phyloP scores from a whole-genome alignment of 192 early-diverging fungal genomes.

The Coemansia sp. region DNA sequence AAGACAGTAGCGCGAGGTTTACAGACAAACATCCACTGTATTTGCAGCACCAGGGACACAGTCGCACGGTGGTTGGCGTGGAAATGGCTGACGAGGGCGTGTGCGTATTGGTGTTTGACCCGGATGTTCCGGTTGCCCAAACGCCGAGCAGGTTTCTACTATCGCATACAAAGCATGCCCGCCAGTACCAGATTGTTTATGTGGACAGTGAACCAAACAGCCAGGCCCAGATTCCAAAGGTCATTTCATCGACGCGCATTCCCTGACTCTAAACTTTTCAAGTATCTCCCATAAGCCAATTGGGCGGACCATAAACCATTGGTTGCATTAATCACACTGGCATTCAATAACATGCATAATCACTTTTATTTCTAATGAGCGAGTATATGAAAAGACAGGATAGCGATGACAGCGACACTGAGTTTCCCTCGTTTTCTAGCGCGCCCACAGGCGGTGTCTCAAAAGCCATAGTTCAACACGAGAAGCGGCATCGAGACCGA shows the following conservation, averaged over 20 bases:
- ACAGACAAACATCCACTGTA: conserved; percentile 65
- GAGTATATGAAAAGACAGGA: background rate
- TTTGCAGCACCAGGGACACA: conserved; percentile 72
- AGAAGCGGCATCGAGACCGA: background rate
- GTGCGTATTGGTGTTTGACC: conserved; percentile 66
- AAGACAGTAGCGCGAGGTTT: conserved; percentile 21
- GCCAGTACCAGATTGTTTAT: conserved; percentile 38
- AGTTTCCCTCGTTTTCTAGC: conserved; percentile 29
- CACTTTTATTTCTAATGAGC: background rate
- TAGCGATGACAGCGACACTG: conserved; percentile 30
- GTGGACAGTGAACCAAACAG: conserved; percentile 8
- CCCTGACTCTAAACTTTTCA: background rate
- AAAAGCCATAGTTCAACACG: background rate
- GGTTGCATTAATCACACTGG: no score
- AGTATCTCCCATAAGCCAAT: no score
- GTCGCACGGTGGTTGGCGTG: conserved; percentile 64
- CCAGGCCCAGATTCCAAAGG: conserved; percentile 7
- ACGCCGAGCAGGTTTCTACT: background rate
- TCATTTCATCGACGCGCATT: conserved; percentile 14
- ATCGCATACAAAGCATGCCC: conserved; percentile 6
- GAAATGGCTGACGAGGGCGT: conserved; percentile 47
- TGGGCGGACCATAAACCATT: no score
- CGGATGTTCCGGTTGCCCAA: conserved; percentile 26
- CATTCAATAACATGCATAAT: no score
- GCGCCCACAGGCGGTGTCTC: conserved; percentile 10